A percentile compares a stretch with the other conserved stretches of the same genome.
Conservation (phyloP, 2,329 filamentous ascomycete species). For the Ascochyta rabiei region DNA sequence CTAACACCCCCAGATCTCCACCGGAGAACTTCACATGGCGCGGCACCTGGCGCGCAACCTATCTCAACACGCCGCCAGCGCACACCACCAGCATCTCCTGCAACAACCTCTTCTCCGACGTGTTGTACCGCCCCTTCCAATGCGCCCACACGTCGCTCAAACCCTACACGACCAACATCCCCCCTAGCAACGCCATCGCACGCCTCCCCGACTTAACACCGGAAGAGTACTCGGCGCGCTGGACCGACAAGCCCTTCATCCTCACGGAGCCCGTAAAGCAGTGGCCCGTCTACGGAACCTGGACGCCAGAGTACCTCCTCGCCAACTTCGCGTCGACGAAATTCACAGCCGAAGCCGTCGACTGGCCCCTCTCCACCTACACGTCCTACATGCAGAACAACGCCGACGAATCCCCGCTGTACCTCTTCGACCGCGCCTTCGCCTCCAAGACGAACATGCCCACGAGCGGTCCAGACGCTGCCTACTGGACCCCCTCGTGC, state of each 20-base stretch:
- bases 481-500: constrained; percentile 81
- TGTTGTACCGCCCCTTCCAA: constrained; percentile 86
- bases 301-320: constrained; percentile 73
- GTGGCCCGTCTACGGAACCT: constrained; percentile 79
- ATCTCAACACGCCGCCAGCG: constrained; percentile 64
- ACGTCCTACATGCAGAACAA: constrained; percentile 80
- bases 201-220: constrained; percentile 72
- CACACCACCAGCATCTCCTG: constrained; percentile 70
- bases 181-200: constrained; percentile 72
- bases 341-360: constrained; percentile 91
- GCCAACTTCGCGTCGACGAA: constrained; percentile 67
- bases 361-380: constrained; percentile 87
- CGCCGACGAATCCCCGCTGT: constrained; percentile 85
- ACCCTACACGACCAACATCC: constrained; percentile 74
- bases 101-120: constrained; percentile 83
- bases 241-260: constrained; percentile 85
- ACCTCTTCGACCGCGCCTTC: constrained; percentile 88
- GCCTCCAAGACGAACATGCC: constrained; percentile 80
- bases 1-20: constrained; percentile 46
- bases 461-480: constrained; percentile 60
- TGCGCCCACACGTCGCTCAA: constrained; percentile 77
- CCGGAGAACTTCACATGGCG: constrained; percentile 67
- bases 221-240: constrained; percentile 74
- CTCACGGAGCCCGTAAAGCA: constrained; percentile 78
- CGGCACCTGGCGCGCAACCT: constrained; percentile 83